Conservation (phyloP, 1,284 basidiomycete species). For the Agaricales sp. region DNA sequence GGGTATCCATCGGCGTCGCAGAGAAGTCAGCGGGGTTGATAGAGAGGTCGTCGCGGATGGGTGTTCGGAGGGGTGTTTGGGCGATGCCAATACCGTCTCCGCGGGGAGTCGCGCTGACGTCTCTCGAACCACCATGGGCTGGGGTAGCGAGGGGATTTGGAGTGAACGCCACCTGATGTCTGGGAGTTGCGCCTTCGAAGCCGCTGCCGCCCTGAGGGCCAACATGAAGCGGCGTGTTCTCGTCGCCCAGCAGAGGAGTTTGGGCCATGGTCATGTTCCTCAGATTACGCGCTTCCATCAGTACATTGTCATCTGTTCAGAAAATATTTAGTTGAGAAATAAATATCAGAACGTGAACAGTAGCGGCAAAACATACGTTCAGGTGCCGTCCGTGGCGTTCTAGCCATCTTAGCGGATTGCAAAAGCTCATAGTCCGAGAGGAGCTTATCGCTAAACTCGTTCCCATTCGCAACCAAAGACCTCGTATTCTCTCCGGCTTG, state of each 20-base stretch:
- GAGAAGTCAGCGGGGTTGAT: conserved; percentile 72
- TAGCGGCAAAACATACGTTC: conserved; percentile 67
- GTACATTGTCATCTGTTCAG: conserved; percentile 75
- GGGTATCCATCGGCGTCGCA: conserved; percentile 53
- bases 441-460: conserved; percentile 77
- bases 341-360: conserved; percentile 3
- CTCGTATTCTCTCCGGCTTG: conserved; percentile 86
- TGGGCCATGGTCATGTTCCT: conserved; percentile 88
- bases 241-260: conserved; percentile 93
- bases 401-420: conserved; percentile 79
- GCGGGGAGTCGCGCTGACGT: conserved; percentile 57
- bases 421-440: conserved; percentile 90
- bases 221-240: conserved; percentile 88
- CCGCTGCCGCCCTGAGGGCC: conserved; percentile 70
- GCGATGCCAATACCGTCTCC: conserved; percentile 37
- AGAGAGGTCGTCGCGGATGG: conserved; percentile 82
- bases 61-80: conserved; percentile 77
- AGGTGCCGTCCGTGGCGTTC: conserved; percentile 87
- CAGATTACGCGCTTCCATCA: conserved; percentile 92
- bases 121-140: conserved; percentile 34
- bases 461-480: conserved; percentile 71
- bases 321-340: conserved; percentile 9
- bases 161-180: conserved; percentile 81
- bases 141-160: conserved; percentile 95
- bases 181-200: conserved; percentile 80